Percentiles rank a stretch among this genome's conserved stretches.
Evolutionary conservation across 1,284 basidiomycete genomes (phyloP).

Genomic region (Microbotryum intermedium): DNA sequence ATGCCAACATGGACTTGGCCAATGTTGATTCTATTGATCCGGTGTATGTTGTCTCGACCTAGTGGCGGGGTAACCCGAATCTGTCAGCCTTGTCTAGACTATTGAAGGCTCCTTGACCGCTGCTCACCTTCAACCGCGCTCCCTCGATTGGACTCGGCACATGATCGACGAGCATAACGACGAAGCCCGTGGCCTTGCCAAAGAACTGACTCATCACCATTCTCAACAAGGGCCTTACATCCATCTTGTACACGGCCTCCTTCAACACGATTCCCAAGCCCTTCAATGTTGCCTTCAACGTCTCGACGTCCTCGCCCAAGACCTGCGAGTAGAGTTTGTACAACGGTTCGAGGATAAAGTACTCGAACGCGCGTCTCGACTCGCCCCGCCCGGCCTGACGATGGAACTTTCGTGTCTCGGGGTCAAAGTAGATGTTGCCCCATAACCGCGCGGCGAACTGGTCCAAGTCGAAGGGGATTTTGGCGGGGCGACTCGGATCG

Average conservation of each 20-base stretch:
- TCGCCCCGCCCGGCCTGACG: conserved; percentile 66
- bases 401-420: conserved; percentile 73
- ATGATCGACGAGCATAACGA: conserved; percentile 84
- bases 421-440: conserved; percentile 95
- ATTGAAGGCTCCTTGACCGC: background rate
- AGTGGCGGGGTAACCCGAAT: background rate
- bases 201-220: conserved; percentile 94
- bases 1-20: conserved; percentile 68
- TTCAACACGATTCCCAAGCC: conserved; percentile 78
- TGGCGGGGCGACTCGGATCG: too few species aligned
- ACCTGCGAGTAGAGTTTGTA: conserved; percentile 96
- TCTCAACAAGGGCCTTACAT: conserved; percentile 87
- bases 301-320: conserved; percentile 79
- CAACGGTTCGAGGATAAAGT: conserved; percentile 91
- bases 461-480: conserved; percentile 39
- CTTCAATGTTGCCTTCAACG: conserved; percentile 69
- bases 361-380: conserved; percentile 77
- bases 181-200: conserved; percentile 73
- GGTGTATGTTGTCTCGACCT: conserved; percentile 74
- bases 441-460: conserved; percentile 75
- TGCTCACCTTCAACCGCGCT: conserved; percentile 58
- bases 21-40: conserved; percentile 74
- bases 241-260: conserved; percentile 94
- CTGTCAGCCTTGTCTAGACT: background rate
- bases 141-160: conserved; percentile 74